These are phyloP conservation scores for Euphorbia lathyris DNA, from an alignment of 345 rosid species.

Conservation along the genomic window DNA sequence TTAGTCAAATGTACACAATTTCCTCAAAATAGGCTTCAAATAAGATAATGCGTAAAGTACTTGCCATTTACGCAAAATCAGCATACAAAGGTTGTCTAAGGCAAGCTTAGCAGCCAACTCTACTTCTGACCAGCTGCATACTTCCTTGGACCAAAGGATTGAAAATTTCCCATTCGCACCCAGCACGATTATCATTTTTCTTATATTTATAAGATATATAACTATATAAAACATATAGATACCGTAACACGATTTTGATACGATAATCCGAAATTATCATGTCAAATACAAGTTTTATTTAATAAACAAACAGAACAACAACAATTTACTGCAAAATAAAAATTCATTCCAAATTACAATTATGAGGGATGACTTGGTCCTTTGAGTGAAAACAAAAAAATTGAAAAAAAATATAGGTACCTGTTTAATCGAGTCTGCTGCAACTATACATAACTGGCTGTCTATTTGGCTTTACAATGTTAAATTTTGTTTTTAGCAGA, in stretches of 20 bases:
- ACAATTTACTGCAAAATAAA: neutral
- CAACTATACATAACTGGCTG: neutral
- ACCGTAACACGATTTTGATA: too few relatives aligned
- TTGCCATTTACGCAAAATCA: neutral
- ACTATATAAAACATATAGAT: too few relatives aligned
- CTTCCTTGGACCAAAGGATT: neutral
- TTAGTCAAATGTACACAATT: neutral
- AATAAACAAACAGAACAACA: neutral
- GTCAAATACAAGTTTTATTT: neutral
- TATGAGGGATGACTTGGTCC: neutral
- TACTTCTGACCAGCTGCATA: neutral
- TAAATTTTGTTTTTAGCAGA: conserved; percentile 9
- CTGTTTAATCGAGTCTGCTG: neutral
- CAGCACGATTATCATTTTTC: too few relatives aligned
- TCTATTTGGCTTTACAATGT: conserved; percentile 10
- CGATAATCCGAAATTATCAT: neutral
- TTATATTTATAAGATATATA: too few relatives aligned
- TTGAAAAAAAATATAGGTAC: neutral
- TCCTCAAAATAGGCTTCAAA: too few relatives aligned
- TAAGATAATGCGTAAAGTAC: too few relatives aligned
- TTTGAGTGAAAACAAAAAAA: neutral
- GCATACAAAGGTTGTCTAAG: neutral
- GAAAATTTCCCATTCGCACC: too few relatives aligned
- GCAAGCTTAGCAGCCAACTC: neutral
- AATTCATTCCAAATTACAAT: conserved; percentile 3